These are phyloP conservation scores for Carex cristatella DNA, from an alignment of 176 grass and related monocot genomes.

Conservation along the genomic window DNA sequence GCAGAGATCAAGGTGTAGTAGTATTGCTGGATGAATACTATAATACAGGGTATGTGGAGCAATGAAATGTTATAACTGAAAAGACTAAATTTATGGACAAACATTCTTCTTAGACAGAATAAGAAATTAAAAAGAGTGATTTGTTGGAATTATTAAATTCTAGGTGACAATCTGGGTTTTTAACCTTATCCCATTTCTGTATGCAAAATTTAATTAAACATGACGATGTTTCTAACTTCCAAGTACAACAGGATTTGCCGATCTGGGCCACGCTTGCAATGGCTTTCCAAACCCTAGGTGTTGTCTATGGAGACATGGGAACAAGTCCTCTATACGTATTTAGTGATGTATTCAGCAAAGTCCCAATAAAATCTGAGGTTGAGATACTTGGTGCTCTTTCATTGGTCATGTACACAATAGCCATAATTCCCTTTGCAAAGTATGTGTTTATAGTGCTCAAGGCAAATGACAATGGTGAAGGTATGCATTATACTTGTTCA, in stretches of 20 bases:
- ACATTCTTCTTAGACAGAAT: background rate
- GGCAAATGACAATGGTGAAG: slow-evolving; percentile 94
- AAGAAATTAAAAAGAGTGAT: background rate
- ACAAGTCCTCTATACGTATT: slow-evolving; percentile 96
- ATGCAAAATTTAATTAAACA: background rate
- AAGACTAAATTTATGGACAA: background rate
- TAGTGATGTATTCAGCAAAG: slow-evolving; percentile 97
- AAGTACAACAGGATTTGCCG: slow-evolving; percentile 51
- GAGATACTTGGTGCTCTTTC: slow-evolving; percentile 88
- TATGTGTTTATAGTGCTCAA: slow-evolving; percentile 94
- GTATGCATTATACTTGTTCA: slow-evolving; percentile 26
- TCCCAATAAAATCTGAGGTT: slow-evolving; percentile 81
- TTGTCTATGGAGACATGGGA: slow-evolving; percentile 95
- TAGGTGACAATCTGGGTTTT: background rate
- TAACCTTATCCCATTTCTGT: background rate
- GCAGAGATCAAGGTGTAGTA: background rate
- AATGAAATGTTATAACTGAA: background rate
- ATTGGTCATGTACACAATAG: slow-evolving; percentile 91
- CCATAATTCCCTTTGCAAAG: slow-evolving; percentile 73
- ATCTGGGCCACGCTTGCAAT: slow-evolving; percentile 58
- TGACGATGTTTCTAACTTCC: background rate
- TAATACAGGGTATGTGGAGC: background rate
- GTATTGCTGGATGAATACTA: background rate
- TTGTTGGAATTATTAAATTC: background rate
- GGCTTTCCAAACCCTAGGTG: slow-evolving; percentile 96